A percentile compares a stretch with the other conserved stretches of the same genome.
Conservation (phyloP, 768 basidiomycete species). For the Boletellus ananas region DNA sequence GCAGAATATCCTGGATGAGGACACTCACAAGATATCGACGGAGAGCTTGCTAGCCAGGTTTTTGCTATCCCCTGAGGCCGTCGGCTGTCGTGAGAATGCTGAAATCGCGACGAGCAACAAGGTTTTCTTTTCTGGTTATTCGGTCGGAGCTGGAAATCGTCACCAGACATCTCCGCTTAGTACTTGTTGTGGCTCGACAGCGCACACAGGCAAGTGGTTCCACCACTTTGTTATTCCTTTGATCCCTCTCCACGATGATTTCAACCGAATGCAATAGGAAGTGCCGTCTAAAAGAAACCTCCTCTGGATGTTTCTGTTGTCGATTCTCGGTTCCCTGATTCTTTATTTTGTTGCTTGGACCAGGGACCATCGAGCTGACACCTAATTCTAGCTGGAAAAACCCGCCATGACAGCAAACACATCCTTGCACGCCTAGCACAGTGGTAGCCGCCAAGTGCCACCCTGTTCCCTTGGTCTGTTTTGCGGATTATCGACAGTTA, state of each 20-base stretch:
- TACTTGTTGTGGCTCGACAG: too few relatives aligned
- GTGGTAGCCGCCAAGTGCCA: not conserved
- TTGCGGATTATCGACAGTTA: conserved; percentile 13
- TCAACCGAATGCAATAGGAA: conserved; percentile 36
- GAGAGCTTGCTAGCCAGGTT: conserved; percentile 18
- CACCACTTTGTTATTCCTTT: not conserved
- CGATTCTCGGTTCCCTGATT: conserved; percentile 35
- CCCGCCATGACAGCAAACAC: not conserved
- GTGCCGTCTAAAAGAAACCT: conserved; percentile 33
- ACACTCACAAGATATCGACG: conserved; percentile 25
- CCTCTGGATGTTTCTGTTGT: conserved; percentile 26
- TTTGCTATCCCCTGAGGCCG: conserved; percentile 34
- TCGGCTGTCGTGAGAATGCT: conserved; percentile 37
- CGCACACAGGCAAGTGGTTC: conserved; percentile 16
- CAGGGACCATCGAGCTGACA: conserved; percentile 4
- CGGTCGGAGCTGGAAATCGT: conserved; percentile 28
- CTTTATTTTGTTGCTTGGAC: not conserved
- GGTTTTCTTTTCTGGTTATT: conserved; percentile 27
- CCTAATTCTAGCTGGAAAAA: conserved; percentile 1
- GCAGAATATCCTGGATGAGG: conserved; percentile 10
- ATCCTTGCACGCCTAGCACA: not conserved
- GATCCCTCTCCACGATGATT: conserved; percentile 22
- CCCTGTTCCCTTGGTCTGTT: not conserved
- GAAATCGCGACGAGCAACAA: conserved; percentile 26
- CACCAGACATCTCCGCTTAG: conserved; percentile 3